These are phyloP conservation scores for Plasmodium ovale DNA, from an alignment of 169 alveolate genomes.

Conservation along the genomic window DNA sequence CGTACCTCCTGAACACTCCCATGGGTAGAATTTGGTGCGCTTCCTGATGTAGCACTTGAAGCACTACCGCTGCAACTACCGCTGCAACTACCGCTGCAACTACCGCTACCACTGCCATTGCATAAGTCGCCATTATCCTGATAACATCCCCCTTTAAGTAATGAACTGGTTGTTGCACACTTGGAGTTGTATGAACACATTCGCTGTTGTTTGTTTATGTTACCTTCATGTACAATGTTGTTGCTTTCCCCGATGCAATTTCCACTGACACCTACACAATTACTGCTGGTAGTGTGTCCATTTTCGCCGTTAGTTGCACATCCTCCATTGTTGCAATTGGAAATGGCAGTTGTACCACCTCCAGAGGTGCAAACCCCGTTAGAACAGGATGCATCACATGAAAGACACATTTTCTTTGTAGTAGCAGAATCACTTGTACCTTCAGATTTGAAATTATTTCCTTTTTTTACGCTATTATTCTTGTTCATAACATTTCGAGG, in stretches of 20 bases:
- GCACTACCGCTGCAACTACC: neutral
- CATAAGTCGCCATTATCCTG: neutral
- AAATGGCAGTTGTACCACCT: neutral
- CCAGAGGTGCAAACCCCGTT: neutral
- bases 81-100: neutral
- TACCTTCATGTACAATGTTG: neutral
- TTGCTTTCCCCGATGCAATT: neutral
- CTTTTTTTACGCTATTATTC: neutral
- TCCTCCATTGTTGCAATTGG: neutral
- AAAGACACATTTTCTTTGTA: neutral
- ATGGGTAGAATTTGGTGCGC: neutral
- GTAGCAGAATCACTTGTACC: neutral
- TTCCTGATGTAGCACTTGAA: neutral
- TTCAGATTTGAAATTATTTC: slow-evolving; percentile 11
- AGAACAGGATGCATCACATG: neutral
- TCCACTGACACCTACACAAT: neutral
- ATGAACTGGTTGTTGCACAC: neutral
- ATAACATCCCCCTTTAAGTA: neutral
- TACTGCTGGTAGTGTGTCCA: neutral
- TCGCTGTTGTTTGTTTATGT: neutral
- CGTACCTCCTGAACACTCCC: neutral
- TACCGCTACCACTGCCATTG: neutral
- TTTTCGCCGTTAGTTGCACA: neutral
- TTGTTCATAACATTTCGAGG: slow-evolving; percentile 26
- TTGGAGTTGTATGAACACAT: slow-evolving; percentile 15